Evolutionary conservation across 83 land plant genomes (phyloP), one percentile per base, ranked within the genome.

Genomic region (Thuja plicata): DNA sequence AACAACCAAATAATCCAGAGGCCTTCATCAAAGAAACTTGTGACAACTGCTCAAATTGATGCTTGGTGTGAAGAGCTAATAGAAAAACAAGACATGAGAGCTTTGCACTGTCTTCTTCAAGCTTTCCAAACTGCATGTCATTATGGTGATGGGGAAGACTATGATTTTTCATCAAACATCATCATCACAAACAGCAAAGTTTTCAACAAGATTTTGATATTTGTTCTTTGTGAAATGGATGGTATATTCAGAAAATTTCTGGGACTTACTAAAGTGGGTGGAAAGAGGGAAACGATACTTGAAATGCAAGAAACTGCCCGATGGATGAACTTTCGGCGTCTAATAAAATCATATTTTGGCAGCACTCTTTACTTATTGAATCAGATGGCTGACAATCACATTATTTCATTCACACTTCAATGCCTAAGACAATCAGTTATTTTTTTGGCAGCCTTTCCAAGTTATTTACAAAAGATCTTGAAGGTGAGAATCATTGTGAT

Each of bases 121-220:
- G 97, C 92, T 27, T 99, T 93, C 89, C 91, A 95, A 16, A 91
- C 92, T 76, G 97, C 97, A 78, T 97, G 99, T 86, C 96, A 93
- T 84, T 95, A 95, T 90, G 96, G 98, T 35, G 90, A 90, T 50
- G 93, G 93, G 43, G 94, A 89, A 27, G 82, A 86, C 37, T 84
- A 89, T 7, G 90, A 91, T 73, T 85, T 90, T 40, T 86, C 73
- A 27, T 62, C 89, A 34, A 88, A 86, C 10, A 79, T 81, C 45
- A 89, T 87, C 80, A 88, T 96, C 80, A 76, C 89, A 57, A 95
- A 93, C 80, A 92, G 92, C 87, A 94, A 92, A 54, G 91, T 90
- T 66, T 97, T 94, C 89, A 92, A 93, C 89, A 95, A 92, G 78
- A 89, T 96, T 35, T 87, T 96, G 90, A 91, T 91, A 9, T 95